phyloP scores from a whole-genome alignment of 345 rosid species.

The Corchorus olitorius region DNA sequence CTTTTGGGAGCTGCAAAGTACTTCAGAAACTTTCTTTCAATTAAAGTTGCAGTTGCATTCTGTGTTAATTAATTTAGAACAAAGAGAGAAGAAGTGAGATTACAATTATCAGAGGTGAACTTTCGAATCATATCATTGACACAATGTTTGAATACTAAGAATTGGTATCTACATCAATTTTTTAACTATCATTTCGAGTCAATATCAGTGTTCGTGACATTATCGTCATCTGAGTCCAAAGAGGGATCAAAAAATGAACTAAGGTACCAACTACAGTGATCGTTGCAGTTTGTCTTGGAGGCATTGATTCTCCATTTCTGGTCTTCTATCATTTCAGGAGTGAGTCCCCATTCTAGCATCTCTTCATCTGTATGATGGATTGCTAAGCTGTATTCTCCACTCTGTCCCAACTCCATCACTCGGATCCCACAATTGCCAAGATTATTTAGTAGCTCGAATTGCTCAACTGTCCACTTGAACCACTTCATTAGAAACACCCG shows the following conservation, averaged over 20 bases:
- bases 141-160: no score
- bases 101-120: no score
- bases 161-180: neutral
- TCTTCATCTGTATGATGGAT: slow-evolving; percentile 83
- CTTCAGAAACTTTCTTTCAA: no score
- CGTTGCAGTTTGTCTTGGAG: slow-evolving; percentile 67
- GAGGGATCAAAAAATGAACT: slow-evolving; percentile 60
- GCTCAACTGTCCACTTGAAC: slow-evolving; percentile 97
- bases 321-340: slow-evolving; percentile 82
- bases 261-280: slow-evolving; percentile 68
- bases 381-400: slow-evolving; percentile 89
- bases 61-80: no score
- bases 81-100: no score
- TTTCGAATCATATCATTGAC: neutral
- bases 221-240: slow-evolving; percentile 30
- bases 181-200: neutral
- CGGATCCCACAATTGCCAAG: slow-evolving; percentile 70
- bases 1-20: no score
- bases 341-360: slow-evolving; percentile 74
- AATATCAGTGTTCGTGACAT: neutral
- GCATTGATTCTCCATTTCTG: slow-evolving; percentile 77
- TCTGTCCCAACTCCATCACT: slow-evolving; percentile 78
- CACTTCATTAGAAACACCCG: slow-evolving; percentile 98
- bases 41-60: no score
- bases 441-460: slow-evolving; percentile 78